Evolutionary conservation across 2,329 filamentous ascomycete species (phyloP).

Genomic region (Botrytis sinoallii): DNA sequence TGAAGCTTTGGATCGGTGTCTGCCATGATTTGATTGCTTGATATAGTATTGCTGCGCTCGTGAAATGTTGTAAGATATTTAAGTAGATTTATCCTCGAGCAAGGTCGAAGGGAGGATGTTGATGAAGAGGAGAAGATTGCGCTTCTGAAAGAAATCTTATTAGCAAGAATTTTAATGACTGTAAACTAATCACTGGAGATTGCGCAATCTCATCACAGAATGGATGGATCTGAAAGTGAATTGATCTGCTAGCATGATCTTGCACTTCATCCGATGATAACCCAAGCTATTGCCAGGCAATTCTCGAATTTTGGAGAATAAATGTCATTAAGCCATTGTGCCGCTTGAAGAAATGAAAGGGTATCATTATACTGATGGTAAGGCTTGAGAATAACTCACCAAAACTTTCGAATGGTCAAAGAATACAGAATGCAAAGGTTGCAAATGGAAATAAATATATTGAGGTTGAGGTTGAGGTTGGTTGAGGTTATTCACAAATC

Average conservation of each 20-base stretch:
- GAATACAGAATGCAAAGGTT: neutral
- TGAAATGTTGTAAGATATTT: neutral
- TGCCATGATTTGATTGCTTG: conserved; percentile 27
- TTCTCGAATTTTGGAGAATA: neutral
- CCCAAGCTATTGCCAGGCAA: neutral
- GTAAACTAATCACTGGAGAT: neutral
- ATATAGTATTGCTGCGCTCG: neutral
- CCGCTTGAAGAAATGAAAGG: neutral
- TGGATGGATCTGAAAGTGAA: conserved; percentile 5
- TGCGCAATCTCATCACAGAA: neutral
- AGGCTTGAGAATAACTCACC: neutral
- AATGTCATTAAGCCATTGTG: neutral
- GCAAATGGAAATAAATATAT: neutral
- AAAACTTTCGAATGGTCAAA: neutral
- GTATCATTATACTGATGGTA: neutral
- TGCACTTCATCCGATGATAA: neutral
- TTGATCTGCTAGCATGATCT: neutral
- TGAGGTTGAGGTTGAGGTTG: neutral
- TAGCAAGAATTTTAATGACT: neutral
- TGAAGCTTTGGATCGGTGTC: conserved; percentile 33
- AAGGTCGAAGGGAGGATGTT: neutral
- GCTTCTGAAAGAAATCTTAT: conserved; percentile 10
- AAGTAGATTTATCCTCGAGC: neutral
- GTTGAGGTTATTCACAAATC: neutral
- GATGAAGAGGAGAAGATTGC: neutral